Evolutionary conservation across 2,329 filamentous ascomycete species (phyloP).

Genomic region (Penicillium crustosum): DNA sequence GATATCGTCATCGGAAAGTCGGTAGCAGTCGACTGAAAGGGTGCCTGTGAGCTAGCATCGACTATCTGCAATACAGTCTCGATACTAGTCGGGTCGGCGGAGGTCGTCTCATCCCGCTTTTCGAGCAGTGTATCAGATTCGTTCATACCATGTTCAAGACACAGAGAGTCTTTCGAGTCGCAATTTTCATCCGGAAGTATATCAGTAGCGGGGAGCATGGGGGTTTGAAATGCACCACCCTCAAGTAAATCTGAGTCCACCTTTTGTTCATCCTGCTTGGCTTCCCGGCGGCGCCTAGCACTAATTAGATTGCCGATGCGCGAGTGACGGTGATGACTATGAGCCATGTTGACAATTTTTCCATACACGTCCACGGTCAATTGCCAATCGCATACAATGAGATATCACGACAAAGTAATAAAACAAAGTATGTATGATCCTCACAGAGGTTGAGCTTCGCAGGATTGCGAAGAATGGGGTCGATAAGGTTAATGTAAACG

Average conservation of each 20-base stretch:
- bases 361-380: background rate
- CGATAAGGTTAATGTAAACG: background rate
- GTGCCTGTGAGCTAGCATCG: constrained; percentile 19
- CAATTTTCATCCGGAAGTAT: constrained; percentile 9
- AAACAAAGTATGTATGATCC: constrained; percentile 6
- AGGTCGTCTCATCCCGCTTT: constrained; percentile 19
- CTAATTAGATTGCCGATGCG: constrained; percentile 19
- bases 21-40: constrained; percentile 13
- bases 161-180: constrained; percentile 11
- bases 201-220: constrained; percentile 6
- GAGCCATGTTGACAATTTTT: constrained; percentile 20
- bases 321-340: constrained; percentile 22
- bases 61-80: constrained; percentile 22
- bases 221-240: background rate
- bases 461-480: constrained; percentile 6
- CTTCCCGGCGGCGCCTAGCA: constrained; percentile 16
- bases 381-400: background rate
- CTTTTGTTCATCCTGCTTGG: background rate
- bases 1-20: constrained; percentile 20
- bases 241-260: background rate
- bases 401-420: background rate
- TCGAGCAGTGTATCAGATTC: background rate
- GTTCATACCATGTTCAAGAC: constrained; percentile 2
- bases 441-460: constrained; percentile 20
- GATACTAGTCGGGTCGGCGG: constrained; percentile 6